phyloP scores from a whole-genome alignment of 2,329 filamentous ascomycete species.

The Emergomyces orientalis region DNA sequence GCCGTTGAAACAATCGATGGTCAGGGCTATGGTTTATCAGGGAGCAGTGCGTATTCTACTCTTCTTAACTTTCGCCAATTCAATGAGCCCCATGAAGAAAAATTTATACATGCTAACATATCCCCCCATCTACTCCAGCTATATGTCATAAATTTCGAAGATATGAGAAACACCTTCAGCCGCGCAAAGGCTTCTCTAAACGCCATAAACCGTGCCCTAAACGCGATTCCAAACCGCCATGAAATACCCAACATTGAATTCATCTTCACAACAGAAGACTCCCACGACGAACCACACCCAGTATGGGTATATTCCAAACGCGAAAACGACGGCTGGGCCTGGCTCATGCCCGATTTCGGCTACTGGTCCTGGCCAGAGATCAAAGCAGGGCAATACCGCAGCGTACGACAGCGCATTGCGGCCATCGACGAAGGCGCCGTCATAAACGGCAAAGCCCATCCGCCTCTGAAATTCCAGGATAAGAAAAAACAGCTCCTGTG shows the following conservation, averaged over 20 bases:
- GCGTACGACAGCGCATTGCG: conserved; percentile 32
- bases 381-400: conserved; percentile 37
- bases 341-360: conserved; percentile 48
- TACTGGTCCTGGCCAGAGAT: conserved; percentile 47
- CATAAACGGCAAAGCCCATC: conserved; percentile 16
- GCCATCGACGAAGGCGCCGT: conserved; percentile 28
- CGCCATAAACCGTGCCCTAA: conserved; percentile 41
- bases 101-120: not conserved
- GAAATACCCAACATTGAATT: conserved; percentile 43
- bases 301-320: conserved; percentile 39
- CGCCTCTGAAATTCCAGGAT: conserved; percentile 21
- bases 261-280: conserved; percentile 41
- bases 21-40: conserved; percentile 28
- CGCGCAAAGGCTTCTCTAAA: conserved; percentile 38
- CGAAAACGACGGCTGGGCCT: conserved; percentile 33
- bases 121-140: conserved; percentile 19
- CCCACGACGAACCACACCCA: conserved; percentile 25
- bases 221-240: conserved; percentile 30
- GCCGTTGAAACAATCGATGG: conserved; percentile 28
- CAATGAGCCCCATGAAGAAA: not conserved
- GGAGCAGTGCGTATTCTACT: conserved; percentile 29
- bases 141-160: conserved; percentile 29
- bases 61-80: too few relatives aligned
- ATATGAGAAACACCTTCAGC: conserved; percentile 27
- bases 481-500: conserved; percentile 43